Evolutionary conservation across 345 rosid species (phyloP).

Genomic region (Firmiana major): DNA sequence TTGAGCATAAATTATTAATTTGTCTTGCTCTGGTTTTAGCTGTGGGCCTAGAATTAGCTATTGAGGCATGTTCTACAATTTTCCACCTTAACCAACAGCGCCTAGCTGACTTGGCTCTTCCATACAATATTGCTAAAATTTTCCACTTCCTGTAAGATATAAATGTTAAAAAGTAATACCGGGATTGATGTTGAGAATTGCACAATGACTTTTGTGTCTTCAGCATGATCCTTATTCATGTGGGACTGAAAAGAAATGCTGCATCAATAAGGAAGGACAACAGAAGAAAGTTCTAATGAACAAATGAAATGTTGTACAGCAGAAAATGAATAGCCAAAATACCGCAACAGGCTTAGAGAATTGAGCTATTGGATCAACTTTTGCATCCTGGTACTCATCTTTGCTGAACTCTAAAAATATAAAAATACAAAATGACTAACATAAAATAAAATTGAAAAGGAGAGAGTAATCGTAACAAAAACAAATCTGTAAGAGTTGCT

Average conservation of each 20-base stretch:
- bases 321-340: constrained; percentile 21
- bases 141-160: neutral
- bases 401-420: constrained; percentile 56
- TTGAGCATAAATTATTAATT: neutral
- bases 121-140: neutral
- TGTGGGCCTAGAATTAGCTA: neutral
- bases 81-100: constrained; percentile 12
- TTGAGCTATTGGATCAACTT: constrained; percentile 84
- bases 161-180: constrained; percentile 28
- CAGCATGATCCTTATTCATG: constrained; percentile 91
- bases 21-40: neutral
- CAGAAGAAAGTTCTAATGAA: neutral
- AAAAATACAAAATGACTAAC: neutral
- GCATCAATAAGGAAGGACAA: neutral
- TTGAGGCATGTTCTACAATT: neutral
- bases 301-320: neutral
- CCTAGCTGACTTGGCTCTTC: neutral
- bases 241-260: constrained; percentile 51
- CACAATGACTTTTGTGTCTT: constrained; percentile 80
- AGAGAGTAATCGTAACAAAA: neutral
- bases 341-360: constrained; percentile 87
- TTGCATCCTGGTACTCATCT: constrained; percentile 63
- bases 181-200: constrained; percentile 67
- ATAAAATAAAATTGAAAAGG: neutral
- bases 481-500: constrained; percentile 3